Evolutionary conservation across 1,284 basidiomycete genomes (phyloP).

Genomic region (Rhodotorula sp.): DNA sequence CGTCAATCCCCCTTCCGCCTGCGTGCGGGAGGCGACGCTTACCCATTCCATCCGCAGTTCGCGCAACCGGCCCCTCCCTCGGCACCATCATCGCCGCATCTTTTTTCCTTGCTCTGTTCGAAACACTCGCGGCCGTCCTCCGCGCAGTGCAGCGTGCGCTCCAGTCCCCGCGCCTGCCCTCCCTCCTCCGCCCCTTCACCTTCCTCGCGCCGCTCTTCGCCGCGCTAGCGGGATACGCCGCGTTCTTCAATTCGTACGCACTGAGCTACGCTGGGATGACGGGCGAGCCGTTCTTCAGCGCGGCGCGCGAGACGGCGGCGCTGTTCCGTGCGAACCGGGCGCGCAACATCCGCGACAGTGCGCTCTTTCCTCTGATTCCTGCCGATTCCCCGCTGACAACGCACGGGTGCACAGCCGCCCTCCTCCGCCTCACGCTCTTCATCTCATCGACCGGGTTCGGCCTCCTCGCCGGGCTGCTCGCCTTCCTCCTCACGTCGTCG

Average conservation of each 20-base stretch:
- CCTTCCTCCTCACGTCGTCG: conserved; percentile 48
- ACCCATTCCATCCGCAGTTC: conserved; percentile 58
- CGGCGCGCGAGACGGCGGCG: conserved; percentile 15
- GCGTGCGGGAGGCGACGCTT: background rate
- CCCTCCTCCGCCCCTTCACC: conserved; percentile 9
- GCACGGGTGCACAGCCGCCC: conserved; percentile 13
- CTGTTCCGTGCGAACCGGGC: conserved; percentile 38
- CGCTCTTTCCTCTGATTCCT: background rate
- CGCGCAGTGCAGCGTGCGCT: conserved; percentile 1
- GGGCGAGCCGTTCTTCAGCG: conserved; percentile 17
- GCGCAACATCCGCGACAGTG: conserved; percentile 37
- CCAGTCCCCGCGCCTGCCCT: conserved; percentile 4
- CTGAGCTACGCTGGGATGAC: conserved; percentile 32
- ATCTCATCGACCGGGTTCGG: conserved; percentile 74
- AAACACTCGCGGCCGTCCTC: conserved; percentile 19
- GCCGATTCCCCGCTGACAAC: background rate
- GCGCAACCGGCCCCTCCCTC: conserved; percentile 76
- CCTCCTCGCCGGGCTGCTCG: conserved; percentile 50
- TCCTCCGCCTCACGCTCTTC: conserved; percentile 68
- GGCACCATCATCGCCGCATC: conserved; percentile 62
- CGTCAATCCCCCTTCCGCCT: conserved; percentile 8
- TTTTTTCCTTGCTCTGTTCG: conserved; percentile 32
- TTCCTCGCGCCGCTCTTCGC: conserved; percentile 24
- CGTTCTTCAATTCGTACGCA: conserved; percentile 33
- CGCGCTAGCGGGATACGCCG: conserved; percentile 12